phyloP scores from a whole-genome alignment of 352 stramenopile species.

The Ophiocytium majus region DNA sequence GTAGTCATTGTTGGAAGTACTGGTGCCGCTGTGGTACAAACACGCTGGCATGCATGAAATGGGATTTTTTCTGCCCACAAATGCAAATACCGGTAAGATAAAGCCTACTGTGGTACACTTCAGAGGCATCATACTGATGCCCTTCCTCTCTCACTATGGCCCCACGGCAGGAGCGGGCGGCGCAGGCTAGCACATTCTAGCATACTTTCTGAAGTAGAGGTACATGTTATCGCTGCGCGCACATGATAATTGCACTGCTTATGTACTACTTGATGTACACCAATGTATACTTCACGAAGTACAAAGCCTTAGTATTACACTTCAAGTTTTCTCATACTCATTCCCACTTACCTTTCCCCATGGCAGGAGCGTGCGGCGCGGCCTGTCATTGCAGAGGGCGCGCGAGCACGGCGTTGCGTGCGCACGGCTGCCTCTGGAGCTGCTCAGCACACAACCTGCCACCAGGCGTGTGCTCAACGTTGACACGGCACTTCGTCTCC shows the following conservation, averaged over 20 bases:
- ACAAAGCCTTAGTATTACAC: background rate
- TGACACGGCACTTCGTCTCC: too few species aligned
- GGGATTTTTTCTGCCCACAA: background rate
- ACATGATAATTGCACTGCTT: too few species aligned
- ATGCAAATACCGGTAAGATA: background rate
- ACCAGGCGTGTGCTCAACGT: too few species aligned
- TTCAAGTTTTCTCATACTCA: too few species aligned
- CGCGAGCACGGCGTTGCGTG: background rate
- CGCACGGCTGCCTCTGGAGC: too few species aligned
- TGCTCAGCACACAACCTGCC: too few species aligned
- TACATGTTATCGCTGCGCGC: background rate
- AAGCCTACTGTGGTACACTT: background rate
- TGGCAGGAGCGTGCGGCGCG: background rate
- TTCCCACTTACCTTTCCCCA: too few species aligned
- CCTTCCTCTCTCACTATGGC: too few species aligned
- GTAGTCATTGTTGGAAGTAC: too few species aligned
- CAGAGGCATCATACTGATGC: too few species aligned
- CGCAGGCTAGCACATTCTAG: background rate
- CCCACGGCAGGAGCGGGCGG: background rate
- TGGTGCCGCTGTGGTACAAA: background rate
- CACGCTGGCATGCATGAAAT: background rate
- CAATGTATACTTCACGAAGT: background rate
- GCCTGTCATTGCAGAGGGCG: background rate
- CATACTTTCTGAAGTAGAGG: background rate
- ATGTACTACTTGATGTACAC: too few species aligned